Evolutionary conservation across 768 basidiomycete species (phyloP).

Genomic region (Tricholoma sp.): DNA sequence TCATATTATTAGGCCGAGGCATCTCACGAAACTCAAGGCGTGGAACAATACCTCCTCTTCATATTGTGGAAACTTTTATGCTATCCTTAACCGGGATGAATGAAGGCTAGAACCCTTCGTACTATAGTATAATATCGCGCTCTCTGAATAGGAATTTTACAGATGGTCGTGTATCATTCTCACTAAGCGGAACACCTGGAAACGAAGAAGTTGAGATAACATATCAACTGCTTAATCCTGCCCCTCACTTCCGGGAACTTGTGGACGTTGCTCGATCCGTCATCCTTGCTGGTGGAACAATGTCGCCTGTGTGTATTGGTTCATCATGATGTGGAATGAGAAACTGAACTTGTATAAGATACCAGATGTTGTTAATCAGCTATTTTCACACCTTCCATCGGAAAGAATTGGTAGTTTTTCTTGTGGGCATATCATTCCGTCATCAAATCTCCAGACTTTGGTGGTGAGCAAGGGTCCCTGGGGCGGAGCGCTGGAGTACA

Average conservation of each 20-base stretch:
- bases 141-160: constrained; percentile 1
- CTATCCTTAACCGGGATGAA: constrained; percentile 70
- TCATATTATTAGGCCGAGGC: neutral
- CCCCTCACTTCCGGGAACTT: constrained; percentile 80
- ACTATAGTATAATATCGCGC: neutral
- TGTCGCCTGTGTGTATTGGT: constrained; percentile 76
- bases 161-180: constrained; percentile 78
- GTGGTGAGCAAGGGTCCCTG: constrained; percentile 72
- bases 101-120: constrained; percentile 44
- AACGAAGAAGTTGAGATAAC: constrained; percentile 61
- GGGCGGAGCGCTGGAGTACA: constrained; percentile 75
- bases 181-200: constrained; percentile 32
- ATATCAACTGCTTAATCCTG: constrained; percentile 91
- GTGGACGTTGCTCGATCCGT: constrained; percentile 77
- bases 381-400: constrained; percentile 62
- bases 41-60: constrained; percentile 67
- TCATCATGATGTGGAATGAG: neutral
- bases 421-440: constrained; percentile 89
- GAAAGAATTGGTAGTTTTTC: constrained; percentile 75
- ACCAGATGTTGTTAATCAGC: constrained; percentile 76
- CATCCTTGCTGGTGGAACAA: constrained; percentile 94
- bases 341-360: constrained; percentile 45
- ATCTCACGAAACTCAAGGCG: constrained; percentile 17
- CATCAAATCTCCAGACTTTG: constrained; percentile 68
- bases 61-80: constrained; percentile 75